Evolutionary conservation across 2,329 filamentous ascomycete genomes (phyloP).

Genomic region (Diatrype stigma): DNA sequence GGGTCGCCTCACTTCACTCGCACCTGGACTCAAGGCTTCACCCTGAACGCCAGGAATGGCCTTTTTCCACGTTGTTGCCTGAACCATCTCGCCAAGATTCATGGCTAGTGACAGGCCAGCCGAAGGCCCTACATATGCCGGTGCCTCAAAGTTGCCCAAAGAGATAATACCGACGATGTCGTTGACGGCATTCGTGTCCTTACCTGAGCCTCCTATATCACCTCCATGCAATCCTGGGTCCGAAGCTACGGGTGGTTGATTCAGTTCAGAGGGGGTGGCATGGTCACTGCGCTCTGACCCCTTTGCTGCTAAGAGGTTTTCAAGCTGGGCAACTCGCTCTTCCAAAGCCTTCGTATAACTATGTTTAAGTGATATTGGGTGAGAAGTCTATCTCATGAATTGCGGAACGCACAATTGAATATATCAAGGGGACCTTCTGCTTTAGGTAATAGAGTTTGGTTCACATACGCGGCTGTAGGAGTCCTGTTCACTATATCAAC

Average conservation of each 20-base stretch:
- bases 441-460: background rate
- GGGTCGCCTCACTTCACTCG: too few species aligned
- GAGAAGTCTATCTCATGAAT: too few species aligned
- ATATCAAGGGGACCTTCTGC: too few species aligned
- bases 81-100: constrained; percentile 49
- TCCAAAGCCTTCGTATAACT: constrained; percentile 40
- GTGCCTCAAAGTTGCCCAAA: constrained; percentile 39
- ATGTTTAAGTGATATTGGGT: background rate
- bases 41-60: constrained; percentile 28
- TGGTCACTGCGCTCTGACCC: constrained; percentile 8
- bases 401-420: too few species aligned
- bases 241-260: constrained; percentile 1
- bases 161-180: constrained; percentile 48
- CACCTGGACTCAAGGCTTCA: background rate
- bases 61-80: constrained; percentile 51
- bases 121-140: constrained; percentile 45
- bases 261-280: constrained; percentile 2
- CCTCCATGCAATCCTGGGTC: too few species aligned
- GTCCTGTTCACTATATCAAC: constrained; percentile 34
- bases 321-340: constrained; percentile 37
- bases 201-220: background rate
- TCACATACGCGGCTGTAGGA: constrained; percentile 31
- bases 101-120: constrained; percentile 45
- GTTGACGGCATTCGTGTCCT: constrained; percentile 21
- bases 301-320: constrained; percentile 23